phyloP scores from a whole-genome alignment of 2,329 filamentous ascomycete genomes.

The Calonectria pauciramosa region DNA sequence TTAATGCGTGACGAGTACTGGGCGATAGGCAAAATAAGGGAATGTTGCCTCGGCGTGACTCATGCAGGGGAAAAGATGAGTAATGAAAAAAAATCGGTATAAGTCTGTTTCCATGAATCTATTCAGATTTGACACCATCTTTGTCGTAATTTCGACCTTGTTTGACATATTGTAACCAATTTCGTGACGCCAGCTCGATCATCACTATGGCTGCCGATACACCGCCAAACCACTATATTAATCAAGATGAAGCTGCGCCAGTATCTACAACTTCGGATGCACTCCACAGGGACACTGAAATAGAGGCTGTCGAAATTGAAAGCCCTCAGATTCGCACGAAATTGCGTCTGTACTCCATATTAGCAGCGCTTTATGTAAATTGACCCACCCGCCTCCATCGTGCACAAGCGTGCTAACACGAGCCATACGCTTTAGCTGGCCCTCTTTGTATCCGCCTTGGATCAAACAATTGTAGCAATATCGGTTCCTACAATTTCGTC shows the following conservation, averaged over 20 bases:
- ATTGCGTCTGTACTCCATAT: conserved; percentile 14
- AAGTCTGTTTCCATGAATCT: too few species aligned
- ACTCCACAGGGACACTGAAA: neutral
- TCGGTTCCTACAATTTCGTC: conserved; percentile 21
- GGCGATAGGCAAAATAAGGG: too few species aligned
- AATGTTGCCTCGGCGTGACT: too few species aligned
- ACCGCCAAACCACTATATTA: neutral
- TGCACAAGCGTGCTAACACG: neutral
- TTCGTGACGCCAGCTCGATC: neutral
- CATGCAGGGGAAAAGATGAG: too few species aligned
- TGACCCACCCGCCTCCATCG: neutral
- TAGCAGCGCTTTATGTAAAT: conserved; percentile 16
- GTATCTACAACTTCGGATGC: neutral
- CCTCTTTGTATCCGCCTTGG: conserved; percentile 12
- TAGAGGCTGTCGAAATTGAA: conserved; percentile 2
- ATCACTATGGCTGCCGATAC: neutral
- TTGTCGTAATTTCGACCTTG: too few species aligned
- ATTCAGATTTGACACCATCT: too few species aligned
- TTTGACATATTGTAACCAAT: too few species aligned
- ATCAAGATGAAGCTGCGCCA: neutral
- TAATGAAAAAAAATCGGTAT: too few species aligned
- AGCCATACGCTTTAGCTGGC: neutral
- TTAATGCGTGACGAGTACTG: too few species aligned
- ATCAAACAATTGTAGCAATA: conserved; percentile 19
- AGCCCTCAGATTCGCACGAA: conserved; percentile 5